Percentiles rank a stretch among this genome's conserved stretches.
Conservation (phyloP, 1,139 yeast species). For the Nadsonia starkeyi-henricii region DNA sequence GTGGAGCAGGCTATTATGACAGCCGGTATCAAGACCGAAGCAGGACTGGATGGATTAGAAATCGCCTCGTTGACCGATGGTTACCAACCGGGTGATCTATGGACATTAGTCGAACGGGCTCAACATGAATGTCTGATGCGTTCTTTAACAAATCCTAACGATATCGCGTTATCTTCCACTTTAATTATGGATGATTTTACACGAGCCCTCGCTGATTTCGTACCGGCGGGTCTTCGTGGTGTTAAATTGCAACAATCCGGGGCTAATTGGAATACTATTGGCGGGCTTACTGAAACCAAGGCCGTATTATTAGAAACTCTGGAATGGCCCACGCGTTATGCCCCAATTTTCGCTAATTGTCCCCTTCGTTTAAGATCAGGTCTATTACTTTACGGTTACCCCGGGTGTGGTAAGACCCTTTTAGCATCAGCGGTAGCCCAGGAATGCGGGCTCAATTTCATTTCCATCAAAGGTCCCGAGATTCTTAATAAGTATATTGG, state of each 20-base stretch:
- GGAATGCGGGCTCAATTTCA: constrained; percentile 87
- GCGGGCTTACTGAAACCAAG: constrained; percentile 73
- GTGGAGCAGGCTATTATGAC: constrained; percentile 33
- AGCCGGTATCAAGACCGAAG: constrained; percentile 22
- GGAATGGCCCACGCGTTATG: constrained; percentile 95
- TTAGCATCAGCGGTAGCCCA: constrained; percentile 90
- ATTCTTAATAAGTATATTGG: constrained; percentile 92
- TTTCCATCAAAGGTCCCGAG: constrained; percentile 92
- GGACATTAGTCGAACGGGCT: constrained; percentile 58
- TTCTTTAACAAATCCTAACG: constrained; percentile 9
- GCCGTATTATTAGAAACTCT: constrained; percentile 65
- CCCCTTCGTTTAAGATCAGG: constrained; percentile 86
- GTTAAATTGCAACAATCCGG: constrained; percentile 71
- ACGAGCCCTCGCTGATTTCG: constrained; percentile 48
- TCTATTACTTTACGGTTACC: constrained; percentile 80
- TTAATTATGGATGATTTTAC: constrained; percentile 30
- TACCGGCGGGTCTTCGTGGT: constrained; percentile 75
- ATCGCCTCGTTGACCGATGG: constrained; percentile 76
- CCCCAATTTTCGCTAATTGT: constrained; percentile 81
- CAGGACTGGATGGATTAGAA: constrained; percentile 47
- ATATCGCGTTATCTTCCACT: constrained; percentile 5
- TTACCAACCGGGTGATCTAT: constrained; percentile 70
- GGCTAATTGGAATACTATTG: constrained; percentile 76
- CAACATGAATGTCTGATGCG: constrained; percentile 34
- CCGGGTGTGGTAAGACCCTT: constrained; percentile 94